These are phyloP conservation scores for Tricholoma flavovirens DNA, from an alignment of 768 basidiomycete genomes.

Conservation along the genomic window DNA sequence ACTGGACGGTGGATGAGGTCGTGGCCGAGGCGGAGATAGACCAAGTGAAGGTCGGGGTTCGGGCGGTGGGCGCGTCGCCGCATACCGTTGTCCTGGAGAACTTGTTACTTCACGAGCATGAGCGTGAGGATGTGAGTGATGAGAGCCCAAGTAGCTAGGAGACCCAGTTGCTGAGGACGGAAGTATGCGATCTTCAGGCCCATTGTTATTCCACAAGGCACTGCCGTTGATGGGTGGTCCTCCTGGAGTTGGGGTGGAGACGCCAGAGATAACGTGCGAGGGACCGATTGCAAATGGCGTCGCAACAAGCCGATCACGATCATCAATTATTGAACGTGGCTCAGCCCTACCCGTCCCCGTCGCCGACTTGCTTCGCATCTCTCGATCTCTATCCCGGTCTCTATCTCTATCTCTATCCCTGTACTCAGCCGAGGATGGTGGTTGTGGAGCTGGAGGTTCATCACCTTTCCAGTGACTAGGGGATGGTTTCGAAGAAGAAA, in stretches of 20 bases:
- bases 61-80: conserved; percentile 14
- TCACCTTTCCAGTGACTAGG: conserved; percentile 37
- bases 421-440: conserved; percentile 14
- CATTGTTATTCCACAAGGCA: conserved; percentile 23
- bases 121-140: conserved; percentile 20
- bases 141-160: conserved; percentile 22
- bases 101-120: conserved; percentile 8
- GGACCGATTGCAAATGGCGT: conserved; percentile 51
- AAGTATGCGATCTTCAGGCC: conserved; percentile 26
- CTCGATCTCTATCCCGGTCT: conserved; percentile 12
- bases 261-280: conserved; percentile 30
- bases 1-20: conserved; percentile 22
- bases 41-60: conserved; percentile 22
- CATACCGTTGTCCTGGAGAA: conserved; percentile 24
- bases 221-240: conserved; percentile 17
- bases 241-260: conserved; percentile 12
- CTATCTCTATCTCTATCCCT: conserved; percentile 20
- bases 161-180: conserved; percentile 21
- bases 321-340: conserved; percentile 33
- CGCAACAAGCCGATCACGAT: conserved; percentile 47
- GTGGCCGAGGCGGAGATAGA: conserved; percentile 33
- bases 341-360: conserved; percentile 21
- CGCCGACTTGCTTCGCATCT: conserved; percentile 20
- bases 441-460: conserved; percentile 17
- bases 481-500: conserved; percentile 34